Evolutionary conservation across 2,329 filamentous ascomycete species (phyloP), one percentile per base, ranked within the genome.

Genomic region (Teratosphaeria zuluensis): DNA sequence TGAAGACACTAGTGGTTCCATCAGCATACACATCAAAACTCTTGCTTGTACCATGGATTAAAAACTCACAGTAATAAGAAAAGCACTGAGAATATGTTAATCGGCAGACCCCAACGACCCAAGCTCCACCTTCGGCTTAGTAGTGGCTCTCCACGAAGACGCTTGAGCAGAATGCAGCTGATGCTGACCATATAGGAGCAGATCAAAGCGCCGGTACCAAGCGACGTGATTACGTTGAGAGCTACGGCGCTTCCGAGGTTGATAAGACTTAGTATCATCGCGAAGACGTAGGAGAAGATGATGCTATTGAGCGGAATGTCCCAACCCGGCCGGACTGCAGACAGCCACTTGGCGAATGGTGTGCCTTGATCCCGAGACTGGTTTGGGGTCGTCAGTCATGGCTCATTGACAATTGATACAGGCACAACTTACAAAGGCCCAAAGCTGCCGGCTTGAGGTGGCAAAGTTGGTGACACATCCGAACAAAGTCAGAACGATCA

Each of bases 51-150:
- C 7, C 33, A 14, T 11, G 4, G 6, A 6, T 19, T 21, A 6
- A n/a, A 21, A n/a, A 21, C 42, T 19, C 42, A 72, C 51, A 78
- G 72, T 1, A 73, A 64, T n/a, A 78, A 71, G 63, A 78, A 82
- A 4, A 71, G 55, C 53, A 69, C 48, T 1, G 69, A 65, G 1
- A 59, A 57, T 14, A 73, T 67, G 57, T 78, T 78, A 56, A 78
- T 60, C 19, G 68, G 60, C 1, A 77, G 63, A 0, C 76, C 75
- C 51, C 66, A 71, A 7, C 63, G 63, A 0, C 76, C 74, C 11
- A 79, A 70, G 46, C 63, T 70, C 73, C 70, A 78, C 28, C 70
- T 67, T 8, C 69, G 67, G 0, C 65, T 68, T 0, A 74, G 74
- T 0, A 78, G 64, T 0, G 69, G 65, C 48, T 71, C 64, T 19